A percentile compares a stretch with the other conserved stretches of the same genome.
Conservation (phyloP, 345 rosid species). For the Camelina hispida region DNA sequence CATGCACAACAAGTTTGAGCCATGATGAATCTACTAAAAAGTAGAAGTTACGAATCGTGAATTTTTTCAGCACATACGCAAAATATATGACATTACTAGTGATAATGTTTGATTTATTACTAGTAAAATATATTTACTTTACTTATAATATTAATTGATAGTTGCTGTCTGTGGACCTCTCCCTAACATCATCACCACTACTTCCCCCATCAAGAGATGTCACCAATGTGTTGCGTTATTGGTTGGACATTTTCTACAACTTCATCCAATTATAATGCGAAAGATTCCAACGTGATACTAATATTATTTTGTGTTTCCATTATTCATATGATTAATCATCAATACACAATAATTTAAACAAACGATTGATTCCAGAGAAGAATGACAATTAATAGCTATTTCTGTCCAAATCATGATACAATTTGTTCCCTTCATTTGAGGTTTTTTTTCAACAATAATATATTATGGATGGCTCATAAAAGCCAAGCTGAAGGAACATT, state of each 20-base stretch:
- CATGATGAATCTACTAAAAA: not conserved
- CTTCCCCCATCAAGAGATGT: conserved; percentile 35
- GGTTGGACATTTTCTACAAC: conserved; percentile 29
- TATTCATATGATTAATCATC: conserved; percentile 7
- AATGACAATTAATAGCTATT: not conserved
- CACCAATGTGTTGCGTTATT: conserved; percentile 35
- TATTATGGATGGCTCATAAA: no score
- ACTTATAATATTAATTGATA: not conserved
- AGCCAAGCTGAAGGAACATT: no score
- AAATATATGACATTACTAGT: not conserved
- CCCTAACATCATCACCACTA: conserved; percentile 19
- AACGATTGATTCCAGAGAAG: conserved; percentile 30
- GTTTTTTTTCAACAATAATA: no score
- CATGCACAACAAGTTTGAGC: not conserved
- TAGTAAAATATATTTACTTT: not conserved
- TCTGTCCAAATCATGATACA: conserved; percentile 26
- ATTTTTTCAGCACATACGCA: not conserved
- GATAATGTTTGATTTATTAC: not conserved
- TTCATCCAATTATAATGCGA: not conserved
- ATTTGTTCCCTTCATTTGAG: conserved; percentile 17
- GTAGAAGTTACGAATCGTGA: not conserved
- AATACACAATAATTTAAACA: not conserved
- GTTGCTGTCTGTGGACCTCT: conserved; percentile 17
- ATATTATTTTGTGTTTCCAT: not conserved
- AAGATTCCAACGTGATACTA: conserved; percentile 9